Evolutionary conservation across 352 stramenopile genomes (phyloP).

Genomic region (Phytophthora vignae): DNA sequence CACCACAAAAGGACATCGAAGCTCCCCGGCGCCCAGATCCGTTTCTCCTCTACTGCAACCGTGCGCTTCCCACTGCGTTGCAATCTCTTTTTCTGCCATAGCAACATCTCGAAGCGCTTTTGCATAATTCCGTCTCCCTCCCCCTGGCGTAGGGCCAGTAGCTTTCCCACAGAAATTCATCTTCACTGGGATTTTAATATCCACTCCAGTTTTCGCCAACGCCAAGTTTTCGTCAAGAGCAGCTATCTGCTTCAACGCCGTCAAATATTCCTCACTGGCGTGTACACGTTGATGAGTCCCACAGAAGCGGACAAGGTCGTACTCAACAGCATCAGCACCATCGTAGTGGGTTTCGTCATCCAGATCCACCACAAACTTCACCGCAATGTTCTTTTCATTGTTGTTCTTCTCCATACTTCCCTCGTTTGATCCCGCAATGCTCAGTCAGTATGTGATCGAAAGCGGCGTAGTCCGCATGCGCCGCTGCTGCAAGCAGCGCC

Average conservation of each 20-base stretch:
- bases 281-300: neutral
- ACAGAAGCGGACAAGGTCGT: neutral
- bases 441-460: neutral
- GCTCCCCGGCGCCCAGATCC: neutral
- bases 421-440: neutral
- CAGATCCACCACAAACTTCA: too few species aligned
- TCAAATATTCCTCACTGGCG: neutral
- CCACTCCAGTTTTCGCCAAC: neutral
- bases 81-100: neutral
- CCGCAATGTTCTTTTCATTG: too few species aligned
- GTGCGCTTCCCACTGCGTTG: neutral
- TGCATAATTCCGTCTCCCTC: neutral
- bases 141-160: too few species aligned
- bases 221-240: neutral
- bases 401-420: too few species aligned
- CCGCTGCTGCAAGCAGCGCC: neutral
- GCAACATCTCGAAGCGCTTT: neutral
- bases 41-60: neutral
- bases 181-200: neutral
- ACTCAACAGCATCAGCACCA: neutral
- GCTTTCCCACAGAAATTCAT: neutral
- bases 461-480: neutral
- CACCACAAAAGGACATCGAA: neutral
- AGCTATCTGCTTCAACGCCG: neutral
- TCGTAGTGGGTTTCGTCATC: too few species aligned